A percentile compares a stretch with the other conserved stretches of the same genome.
phyloP scores from a whole-genome alignment of 1,284 basidiomycete genomes.

The Moesziomyces antarcticus region DNA sequence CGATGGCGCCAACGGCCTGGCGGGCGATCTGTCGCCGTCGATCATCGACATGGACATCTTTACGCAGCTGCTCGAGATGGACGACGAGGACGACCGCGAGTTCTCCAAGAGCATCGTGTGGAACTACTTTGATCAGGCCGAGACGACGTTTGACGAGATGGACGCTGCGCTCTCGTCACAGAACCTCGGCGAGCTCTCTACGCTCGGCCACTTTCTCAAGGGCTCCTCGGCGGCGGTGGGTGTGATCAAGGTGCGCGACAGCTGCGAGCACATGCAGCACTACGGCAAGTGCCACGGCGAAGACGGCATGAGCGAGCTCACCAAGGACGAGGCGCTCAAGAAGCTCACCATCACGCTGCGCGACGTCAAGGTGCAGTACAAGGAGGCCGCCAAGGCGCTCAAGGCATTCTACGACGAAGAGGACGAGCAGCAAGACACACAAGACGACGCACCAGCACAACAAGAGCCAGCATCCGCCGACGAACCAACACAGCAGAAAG shows the following conservation, averaged over 20 bases:
- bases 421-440: slow-evolving; percentile 9
- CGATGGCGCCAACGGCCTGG: slow-evolving; percentile 30
- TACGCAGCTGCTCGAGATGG: slow-evolving; percentile 86
- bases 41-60: slow-evolving; percentile 83
- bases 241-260: slow-evolving; percentile 79
- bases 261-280: slow-evolving; percentile 90
- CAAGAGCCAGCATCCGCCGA: slow-evolving; percentile 71
- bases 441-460: slow-evolving; percentile 61
- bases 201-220: slow-evolving; percentile 90
- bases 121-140: slow-evolving; percentile 77
- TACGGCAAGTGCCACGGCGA: slow-evolving; percentile 73
- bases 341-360: slow-evolving; percentile 47
- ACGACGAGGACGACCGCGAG: slow-evolving; percentile 80
- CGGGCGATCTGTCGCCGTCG: slow-evolving; percentile 47
- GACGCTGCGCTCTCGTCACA: slow-evolving; percentile 76
- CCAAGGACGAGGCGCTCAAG: slow-evolving; percentile 46
- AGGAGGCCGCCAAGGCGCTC: slow-evolving; percentile 63
- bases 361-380: slow-evolving; percentile 59
- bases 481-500: slow-evolving; percentile 65
- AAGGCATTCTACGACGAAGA: slow-evolving; percentile 68
- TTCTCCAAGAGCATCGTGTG: slow-evolving; percentile 82
- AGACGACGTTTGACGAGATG: slow-evolving; percentile 81
- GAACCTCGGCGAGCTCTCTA: slow-evolving; percentile 77
- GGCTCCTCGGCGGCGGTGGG: slow-evolving; percentile 92
- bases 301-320: slow-evolving; percentile 54